A percentile compares a stretch with the other conserved stretches of the same genome.
phyloP scores from a whole-genome alignment of 2,329 filamentous ascomycete genomes.

The Xylariaceae sp. region DNA sequence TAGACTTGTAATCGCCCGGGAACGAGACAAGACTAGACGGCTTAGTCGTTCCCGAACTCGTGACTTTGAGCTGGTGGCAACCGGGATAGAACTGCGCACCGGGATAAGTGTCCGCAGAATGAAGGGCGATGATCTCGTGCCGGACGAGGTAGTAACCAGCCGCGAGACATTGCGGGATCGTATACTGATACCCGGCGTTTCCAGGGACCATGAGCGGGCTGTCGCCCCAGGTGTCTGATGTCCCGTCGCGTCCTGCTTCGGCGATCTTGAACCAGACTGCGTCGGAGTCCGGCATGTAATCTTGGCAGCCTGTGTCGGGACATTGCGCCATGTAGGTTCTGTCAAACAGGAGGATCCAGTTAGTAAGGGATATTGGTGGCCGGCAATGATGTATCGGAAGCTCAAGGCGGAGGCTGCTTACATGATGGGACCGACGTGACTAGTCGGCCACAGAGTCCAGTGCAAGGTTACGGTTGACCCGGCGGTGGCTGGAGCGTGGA shows the following conservation, averaged over 20 bases:
- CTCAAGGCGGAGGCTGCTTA: conserved; percentile 3
- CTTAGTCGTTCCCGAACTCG: conserved; percentile 42
- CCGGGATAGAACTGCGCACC: conserved; percentile 56
- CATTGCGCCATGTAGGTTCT: conserved; percentile 57
- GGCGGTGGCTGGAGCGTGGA: conserved; percentile 51
- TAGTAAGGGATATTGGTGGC: neutral
- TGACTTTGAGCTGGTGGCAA: conserved; percentile 55
- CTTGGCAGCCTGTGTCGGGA: conserved; percentile 36
- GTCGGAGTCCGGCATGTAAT: conserved; percentile 20
- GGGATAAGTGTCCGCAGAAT: conserved; percentile 35
- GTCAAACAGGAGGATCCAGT: neutral
- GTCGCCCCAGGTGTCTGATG: conserved; percentile 46
- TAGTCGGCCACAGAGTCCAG: conserved; percentile 52
- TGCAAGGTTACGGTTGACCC: conserved; percentile 50
- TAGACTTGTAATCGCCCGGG: conserved; percentile 49
- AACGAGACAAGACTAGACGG: conserved; percentile 44
- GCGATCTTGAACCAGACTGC: conserved; percentile 56
- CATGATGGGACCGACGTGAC: conserved; percentile 50
- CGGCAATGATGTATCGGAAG: neutral
- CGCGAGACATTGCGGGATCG: conserved; percentile 50
- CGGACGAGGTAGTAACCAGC: conserved; percentile 55
- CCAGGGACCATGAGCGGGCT: conserved; percentile 41
- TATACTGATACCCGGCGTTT: conserved; percentile 45
- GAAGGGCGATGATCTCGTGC: conserved; percentile 55
- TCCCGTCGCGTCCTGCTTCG: conserved; percentile 47